A percentile compares a stretch with the other conserved stretches of the same genome.
phyloP scores from a whole-genome alignment of 2,329 filamentous ascomycete species.

The Bimuria novae-zelandiae region DNA sequence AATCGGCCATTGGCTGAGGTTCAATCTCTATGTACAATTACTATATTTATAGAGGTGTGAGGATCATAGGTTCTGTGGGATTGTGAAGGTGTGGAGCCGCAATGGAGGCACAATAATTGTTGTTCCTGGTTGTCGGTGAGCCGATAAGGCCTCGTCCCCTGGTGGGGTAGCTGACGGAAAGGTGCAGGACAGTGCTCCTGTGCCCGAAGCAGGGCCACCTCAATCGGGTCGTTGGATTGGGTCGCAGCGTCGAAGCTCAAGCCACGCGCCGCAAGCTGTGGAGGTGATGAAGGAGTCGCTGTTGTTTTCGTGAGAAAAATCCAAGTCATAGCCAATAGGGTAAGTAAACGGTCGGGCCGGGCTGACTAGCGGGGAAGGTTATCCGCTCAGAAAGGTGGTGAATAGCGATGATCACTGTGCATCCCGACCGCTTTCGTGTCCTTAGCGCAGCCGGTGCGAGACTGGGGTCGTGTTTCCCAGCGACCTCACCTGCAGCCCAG shows the following conservation, averaged over 20 bases:
- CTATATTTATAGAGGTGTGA: background rate
- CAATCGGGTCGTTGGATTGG: background rate
- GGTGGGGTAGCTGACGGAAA: background rate
- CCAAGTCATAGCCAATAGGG: background rate
- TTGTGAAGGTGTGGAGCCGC: too few relatives aligned
- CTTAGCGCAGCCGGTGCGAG: background rate
- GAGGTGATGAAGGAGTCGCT: too few relatives aligned
- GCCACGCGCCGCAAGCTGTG: too few relatives aligned
- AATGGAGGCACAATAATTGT: background rate
- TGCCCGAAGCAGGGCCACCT: background rate
- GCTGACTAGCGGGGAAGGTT: background rate
- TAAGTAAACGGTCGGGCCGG: background rate
- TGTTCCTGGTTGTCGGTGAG: slow-evolving; percentile 1
- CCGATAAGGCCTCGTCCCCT: background rate
- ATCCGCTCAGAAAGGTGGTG: background rate
- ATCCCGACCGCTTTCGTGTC: background rate
- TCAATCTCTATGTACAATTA: background rate
- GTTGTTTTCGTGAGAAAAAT: too few relatives aligned
- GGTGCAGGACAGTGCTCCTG: background rate
- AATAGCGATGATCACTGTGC: background rate
- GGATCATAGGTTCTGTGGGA: too few relatives aligned
- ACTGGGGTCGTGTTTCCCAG: background rate
- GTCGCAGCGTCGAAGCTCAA: background rate
- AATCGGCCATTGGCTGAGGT: background rate
- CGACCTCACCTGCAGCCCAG: slow-evolving; percentile 6